Conservation (phyloP, 2,329 filamentous ascomycete genomes). For the Colletotrichum kahawae region DNA sequence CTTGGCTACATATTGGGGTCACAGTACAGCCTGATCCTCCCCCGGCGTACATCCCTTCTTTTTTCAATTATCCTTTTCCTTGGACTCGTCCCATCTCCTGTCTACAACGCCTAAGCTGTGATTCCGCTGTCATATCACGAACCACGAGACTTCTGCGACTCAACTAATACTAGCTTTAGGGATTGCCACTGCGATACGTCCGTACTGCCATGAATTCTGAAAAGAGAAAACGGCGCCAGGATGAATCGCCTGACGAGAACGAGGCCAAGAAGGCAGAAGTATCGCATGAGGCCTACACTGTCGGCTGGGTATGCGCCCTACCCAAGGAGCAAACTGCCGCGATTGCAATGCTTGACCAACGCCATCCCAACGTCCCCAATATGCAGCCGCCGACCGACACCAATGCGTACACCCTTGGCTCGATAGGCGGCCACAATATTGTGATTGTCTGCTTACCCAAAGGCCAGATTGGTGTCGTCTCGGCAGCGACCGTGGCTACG, state of each 20-base stretch:
- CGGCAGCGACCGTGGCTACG: neutral
- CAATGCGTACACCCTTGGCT: slow-evolving; percentile 31
- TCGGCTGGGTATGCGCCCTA: slow-evolving; percentile 31
- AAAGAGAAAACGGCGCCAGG: fast-evolving
- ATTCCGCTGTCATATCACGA: fast-evolving
- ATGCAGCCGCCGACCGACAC: slow-evolving; percentile 22
- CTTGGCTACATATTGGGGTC: too few relatives aligned
- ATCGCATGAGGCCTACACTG: slow-evolving; percentile 17
- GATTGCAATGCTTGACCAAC: slow-evolving; percentile 28
- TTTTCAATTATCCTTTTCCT: too few relatives aligned
- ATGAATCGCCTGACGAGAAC: neutral
- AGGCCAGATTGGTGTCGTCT: slow-evolving; percentile 20
- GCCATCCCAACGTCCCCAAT: slow-evolving; percentile 7
- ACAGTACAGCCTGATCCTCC: too few relatives aligned
- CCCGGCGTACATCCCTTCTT: too few relatives aligned
- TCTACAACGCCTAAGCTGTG: too few relatives aligned
- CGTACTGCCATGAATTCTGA: neutral
- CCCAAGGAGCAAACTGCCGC: slow-evolving; percentile 29
- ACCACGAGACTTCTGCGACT: neutral
- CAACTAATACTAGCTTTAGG: fast-evolving
- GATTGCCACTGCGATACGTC: fast-evolving
- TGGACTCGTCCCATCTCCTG: too few relatives aligned
- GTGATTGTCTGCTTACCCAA: slow-evolving; percentile 29
- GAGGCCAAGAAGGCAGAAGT: fast-evolving
- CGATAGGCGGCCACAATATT: slow-evolving; percentile 28